A percentile compares a stretch with the other conserved stretches of the same genome.
Conservation (phyloP, 2,329 filamentous ascomycete genomes). For the Dactylonectria estremocensis region DNA sequence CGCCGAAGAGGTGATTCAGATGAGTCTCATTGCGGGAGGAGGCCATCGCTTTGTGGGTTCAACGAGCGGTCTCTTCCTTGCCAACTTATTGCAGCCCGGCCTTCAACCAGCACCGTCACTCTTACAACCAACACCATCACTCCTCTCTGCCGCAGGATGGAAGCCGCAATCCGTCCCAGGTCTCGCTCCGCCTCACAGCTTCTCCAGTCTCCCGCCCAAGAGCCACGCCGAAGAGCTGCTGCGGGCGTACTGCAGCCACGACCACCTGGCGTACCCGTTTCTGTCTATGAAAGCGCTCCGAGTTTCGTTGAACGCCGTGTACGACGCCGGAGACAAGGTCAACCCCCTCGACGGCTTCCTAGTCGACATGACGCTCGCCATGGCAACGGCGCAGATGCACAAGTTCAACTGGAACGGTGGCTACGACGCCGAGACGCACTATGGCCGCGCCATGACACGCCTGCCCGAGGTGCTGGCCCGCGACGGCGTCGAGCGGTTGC, state of each 20-base stretch:
- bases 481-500: slow-evolving; percentile 55
- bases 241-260: slow-evolving; percentile 60
- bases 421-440: slow-evolving; percentile 60
- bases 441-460: slow-evolving; percentile 56
- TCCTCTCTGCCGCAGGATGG: slow-evolving; percentile 31
- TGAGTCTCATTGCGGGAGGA: slow-evolving; percentile 60
- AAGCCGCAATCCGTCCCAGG: slow-evolving; percentile 32
- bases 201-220: slow-evolving; percentile 52
- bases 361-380: slow-evolving; percentile 61
- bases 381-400: slow-evolving; percentile 59
- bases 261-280: slow-evolving; percentile 61
- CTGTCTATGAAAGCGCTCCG: slow-evolving; percentile 51
- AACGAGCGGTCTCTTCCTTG: slow-evolving; percentile 58
- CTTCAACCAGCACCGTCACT: slow-evolving; percentile 31
- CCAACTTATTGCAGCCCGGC: slow-evolving; percentile 55
- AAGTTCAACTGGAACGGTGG: slow-evolving; percentile 62
- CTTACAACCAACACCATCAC: slow-evolving; percentile 30
- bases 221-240: slow-evolving; percentile 55
- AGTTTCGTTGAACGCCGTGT: slow-evolving; percentile 47
- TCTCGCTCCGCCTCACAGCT: slow-evolving; percentile 17
- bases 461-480: slow-evolving; percentile 55
- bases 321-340: slow-evolving; percentile 27
- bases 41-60: slow-evolving; percentile 60
- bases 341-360: slow-evolving; percentile 50
- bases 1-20: slow-evolving; percentile 58